A percentile compares a stretch with the other conserved stretches of the same genome.
Conservation (phyloP, 2,329 filamentous ascomycete species). For the Pestalotiopsis fici region DNA sequence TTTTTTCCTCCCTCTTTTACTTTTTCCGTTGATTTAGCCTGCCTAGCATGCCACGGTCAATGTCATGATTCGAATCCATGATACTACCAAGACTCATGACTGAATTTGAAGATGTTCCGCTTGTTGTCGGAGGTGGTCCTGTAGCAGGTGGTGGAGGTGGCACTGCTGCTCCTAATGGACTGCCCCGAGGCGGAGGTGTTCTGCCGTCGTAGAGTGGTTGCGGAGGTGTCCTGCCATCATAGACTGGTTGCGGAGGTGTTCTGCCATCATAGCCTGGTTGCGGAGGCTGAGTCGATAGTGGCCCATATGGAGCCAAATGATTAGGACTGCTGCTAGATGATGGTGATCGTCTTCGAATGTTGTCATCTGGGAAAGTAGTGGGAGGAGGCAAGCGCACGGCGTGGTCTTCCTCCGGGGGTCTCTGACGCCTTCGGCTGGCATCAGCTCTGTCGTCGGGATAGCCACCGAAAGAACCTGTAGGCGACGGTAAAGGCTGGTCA, state of each 20-base stretch:
- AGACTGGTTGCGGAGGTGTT: slow-evolving; percentile 15
- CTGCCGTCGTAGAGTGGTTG: slow-evolving; percentile 33
- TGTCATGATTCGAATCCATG: slow-evolving; percentile 48
- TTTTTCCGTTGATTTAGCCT: slow-evolving; percentile 44
- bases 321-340: slow-evolving; percentile 53
- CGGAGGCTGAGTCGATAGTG: slow-evolving; percentile 25
- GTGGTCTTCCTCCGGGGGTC: slow-evolving; percentile 33
- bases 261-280: slow-evolving; percentile 33
- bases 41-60: slow-evolving; percentile 57
- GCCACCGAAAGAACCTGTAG: slow-evolving; percentile 34
- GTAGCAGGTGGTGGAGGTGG: too few species aligned
- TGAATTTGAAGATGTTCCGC: slow-evolving; percentile 40
- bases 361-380: slow-evolving; percentile 45
- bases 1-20: slow-evolving; percentile 13
- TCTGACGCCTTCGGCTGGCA: slow-evolving; percentile 34
- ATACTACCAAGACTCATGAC: slow-evolving; percentile 56
- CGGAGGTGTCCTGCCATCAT: slow-evolving; percentile 6
- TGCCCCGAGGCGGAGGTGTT: slow-evolving; percentile 39
- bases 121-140: slow-evolving; percentile 15
- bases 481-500: slow-evolving; percentile 35
- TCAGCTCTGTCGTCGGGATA: slow-evolving; percentile 36
- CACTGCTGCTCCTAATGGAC: slow-evolving; percentile 32
- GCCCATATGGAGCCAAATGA: slow-evolving; percentile 39
- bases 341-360: slow-evolving; percentile 51
- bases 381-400: slow-evolving; percentile 48